phyloP scores from a whole-genome alignment of 495 filamentous ascomycete genomes.

The Trichoderma orchidacearum region DNA sequence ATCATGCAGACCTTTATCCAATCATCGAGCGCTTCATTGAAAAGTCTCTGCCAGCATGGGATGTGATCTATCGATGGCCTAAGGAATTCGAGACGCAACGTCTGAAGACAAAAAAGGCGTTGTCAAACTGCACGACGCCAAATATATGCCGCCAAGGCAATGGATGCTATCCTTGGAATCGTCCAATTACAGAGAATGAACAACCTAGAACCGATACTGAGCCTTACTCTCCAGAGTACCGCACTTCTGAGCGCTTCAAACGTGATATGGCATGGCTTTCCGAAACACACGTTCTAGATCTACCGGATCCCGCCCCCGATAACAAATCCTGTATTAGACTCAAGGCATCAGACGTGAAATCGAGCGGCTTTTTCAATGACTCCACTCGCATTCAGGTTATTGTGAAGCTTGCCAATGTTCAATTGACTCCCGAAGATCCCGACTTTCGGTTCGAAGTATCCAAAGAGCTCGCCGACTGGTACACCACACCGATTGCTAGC shows the following conservation, averaged over 20 bases:
- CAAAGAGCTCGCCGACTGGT: neutral
- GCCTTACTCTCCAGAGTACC: neutral
- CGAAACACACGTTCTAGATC: neutral
- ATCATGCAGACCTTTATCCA: slow-evolving; percentile 31
- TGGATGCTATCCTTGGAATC: neutral
- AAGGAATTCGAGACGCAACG: neutral
- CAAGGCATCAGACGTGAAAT: neutral
- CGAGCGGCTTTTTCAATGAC: neutral
- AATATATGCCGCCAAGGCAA: neutral
- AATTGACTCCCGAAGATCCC: slow-evolving; percentile 41
- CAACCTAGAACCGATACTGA: neutral
- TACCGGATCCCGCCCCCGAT: neutral
- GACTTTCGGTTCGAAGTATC: neutral
- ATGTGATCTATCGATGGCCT: neutral
- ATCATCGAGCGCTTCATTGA: slow-evolving; percentile 34
- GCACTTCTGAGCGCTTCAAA: neutral
- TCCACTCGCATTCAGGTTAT: slow-evolving; percentile 40
- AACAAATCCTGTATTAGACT: neutral
- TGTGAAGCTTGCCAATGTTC: slow-evolving; percentile 45
- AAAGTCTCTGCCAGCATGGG: neutral
- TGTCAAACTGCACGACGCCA: neutral
- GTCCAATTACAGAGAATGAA: neutral
- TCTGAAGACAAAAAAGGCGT: neutral
- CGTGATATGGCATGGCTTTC: neutral
- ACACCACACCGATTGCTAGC: neutral